Evolutionary conservation across 441 rosid species (phyloP).

Genomic region (Isatis lusitanica): DNA sequence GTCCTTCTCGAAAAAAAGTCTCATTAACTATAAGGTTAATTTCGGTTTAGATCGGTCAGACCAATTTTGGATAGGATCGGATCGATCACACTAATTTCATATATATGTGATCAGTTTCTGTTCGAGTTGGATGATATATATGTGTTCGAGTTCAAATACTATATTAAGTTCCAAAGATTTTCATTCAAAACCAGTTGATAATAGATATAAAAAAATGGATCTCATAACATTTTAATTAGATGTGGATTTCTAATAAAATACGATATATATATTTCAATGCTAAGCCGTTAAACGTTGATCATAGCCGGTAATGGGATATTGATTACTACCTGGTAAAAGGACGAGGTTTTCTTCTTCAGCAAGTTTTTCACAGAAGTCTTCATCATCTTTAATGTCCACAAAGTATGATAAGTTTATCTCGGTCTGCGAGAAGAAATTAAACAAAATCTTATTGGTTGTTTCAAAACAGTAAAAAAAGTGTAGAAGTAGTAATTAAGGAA

Average conservation of each 20-base stretch:
- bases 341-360: conserved; percentile 45
- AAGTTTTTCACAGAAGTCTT: conserved; percentile 44
- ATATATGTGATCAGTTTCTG: no score
- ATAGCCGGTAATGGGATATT: not conserved
- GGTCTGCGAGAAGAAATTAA: conserved; percentile 27
- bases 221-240: not conserved
- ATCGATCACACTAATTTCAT: no score
- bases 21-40: no score
- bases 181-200: no score
- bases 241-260: not conserved
- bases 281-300: not conserved
- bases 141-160: no score
- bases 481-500: not conserved
- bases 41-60: no score
- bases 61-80: no score
- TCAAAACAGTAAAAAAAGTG: conserved; percentile 24
- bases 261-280: not conserved
- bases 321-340: conserved; percentile 39
- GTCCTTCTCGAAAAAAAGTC: no score
- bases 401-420: conserved; percentile 34
- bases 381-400: conserved; percentile 40
- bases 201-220: not conserved
- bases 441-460: not conserved
- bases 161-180: no score
- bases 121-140: no score